A percentile compares a stretch with the other conserved stretches of the same genome.
Evolutionary conservation across 1,284 basidiomycete genomes (phyloP).

Genomic region (Ceratobasidium papillatum): DNA sequence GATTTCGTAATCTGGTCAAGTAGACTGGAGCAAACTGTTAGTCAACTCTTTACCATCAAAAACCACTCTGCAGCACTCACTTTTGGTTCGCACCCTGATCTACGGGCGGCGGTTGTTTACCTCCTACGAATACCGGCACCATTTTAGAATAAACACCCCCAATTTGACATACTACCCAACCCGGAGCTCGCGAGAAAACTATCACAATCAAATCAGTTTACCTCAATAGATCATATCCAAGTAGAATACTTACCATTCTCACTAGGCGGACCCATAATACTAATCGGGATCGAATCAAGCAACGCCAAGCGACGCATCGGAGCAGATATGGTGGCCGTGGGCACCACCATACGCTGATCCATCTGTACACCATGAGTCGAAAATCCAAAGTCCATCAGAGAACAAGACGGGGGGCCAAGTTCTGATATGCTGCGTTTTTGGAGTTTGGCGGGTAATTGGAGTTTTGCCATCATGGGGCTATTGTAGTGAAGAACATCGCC

Average conservation of each 20-base stretch:
- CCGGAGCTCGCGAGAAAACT: constrained; percentile 54
- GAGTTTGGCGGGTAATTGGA: neutral
- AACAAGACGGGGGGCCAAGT: neutral
- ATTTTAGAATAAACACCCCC: constrained; percentile 61
- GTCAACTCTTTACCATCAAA: neutral
- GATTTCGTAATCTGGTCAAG: neutral
- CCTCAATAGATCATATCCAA: neutral
- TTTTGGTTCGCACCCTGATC: constrained; percentile 44
- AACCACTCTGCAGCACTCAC: neutral
- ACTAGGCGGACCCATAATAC: constrained; percentile 64
- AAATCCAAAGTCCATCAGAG: constrained; percentile 66
- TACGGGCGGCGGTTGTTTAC: constrained; percentile 48
- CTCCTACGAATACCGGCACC: constrained; percentile 59
- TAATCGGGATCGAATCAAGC: constrained; percentile 57
- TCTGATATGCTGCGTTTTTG: constrained; percentile 61
- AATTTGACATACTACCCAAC: constrained; percentile 55
- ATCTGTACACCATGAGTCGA: constrained; percentile 73
- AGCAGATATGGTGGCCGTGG: constrained; percentile 49
- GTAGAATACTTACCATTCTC: neutral
- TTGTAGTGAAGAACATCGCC: neutral
- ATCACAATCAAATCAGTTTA: too few relatives aligned
- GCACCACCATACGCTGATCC: constrained; percentile 77
- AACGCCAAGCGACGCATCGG: constrained; percentile 48
- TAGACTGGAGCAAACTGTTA: neutral
- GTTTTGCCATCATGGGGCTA: constrained; percentile 41